Conservation (phyloP, 2,329 filamentous ascomycete genomes). For the Trichophyton benhamiae region DNA sequence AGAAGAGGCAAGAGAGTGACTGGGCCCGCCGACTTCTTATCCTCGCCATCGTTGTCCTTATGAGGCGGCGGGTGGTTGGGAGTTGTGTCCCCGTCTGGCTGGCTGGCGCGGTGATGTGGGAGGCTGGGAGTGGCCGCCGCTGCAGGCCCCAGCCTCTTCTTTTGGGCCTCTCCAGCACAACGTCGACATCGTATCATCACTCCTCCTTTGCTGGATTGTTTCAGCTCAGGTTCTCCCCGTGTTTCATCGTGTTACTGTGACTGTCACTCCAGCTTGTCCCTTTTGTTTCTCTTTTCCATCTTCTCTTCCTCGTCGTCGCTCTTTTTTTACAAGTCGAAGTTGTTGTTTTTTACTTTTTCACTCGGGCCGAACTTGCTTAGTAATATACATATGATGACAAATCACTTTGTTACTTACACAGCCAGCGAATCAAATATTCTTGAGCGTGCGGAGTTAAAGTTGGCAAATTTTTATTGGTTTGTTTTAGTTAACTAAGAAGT, state of each 20-base stretch:
- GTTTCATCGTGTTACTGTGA: background rate
- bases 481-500: no score
- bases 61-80: background rate
- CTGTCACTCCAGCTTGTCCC: background rate
- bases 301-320: background rate
- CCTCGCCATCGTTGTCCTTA: background rate
- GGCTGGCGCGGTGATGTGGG: background rate
- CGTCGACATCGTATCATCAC: no score
- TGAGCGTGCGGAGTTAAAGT: no score
- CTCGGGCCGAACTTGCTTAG: no score
- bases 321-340: background rate
- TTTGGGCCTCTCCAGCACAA: no score
- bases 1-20: background rate
- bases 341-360: background rate
- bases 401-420: no score
- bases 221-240: background rate
- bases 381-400: no score
- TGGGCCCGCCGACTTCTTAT: background rate
- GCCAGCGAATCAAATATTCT: no score
- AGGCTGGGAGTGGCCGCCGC: slow-evolving; percentile 1
- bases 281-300: background rate
- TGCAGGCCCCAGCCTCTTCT: background rate
- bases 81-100: background rate
- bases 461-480: no score
- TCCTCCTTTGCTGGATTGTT: no score